Evolutionary conservation across 2,329 filamentous ascomycete species (phyloP), one percentile per base, ranked within the genome.

Genomic region (Calonectria hawksworthii): DNA sequence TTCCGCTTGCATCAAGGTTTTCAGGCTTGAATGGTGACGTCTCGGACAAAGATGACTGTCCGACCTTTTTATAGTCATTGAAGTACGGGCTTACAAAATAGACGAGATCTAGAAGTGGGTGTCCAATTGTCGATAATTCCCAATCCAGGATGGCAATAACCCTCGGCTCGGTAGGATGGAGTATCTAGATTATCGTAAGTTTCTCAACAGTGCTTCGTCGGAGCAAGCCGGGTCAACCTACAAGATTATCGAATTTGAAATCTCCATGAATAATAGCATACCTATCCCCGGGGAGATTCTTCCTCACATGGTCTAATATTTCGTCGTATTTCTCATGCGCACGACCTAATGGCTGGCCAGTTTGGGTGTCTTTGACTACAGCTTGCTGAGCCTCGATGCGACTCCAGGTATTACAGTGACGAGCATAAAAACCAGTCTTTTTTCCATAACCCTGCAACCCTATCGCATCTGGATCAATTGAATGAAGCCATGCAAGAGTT

Each of bases 211-310:
- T 16, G 21, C 18, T 36, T 23, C 7, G 11, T 28, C 14, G 4
- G 26, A 9, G 13, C 51, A 6, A 18, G 3, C 1, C 10, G n/a
- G 13, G 7, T 3, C 11, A 23, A 23, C 44, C 6, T 21, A 75
- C 74, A 23, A 76, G 28, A 47, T 76, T 76, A 34, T 76, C 74
- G 26, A 76, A 68, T 30, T 76, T 76, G 64, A 74, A 76, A 38
- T 76, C 74, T 34, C 72, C 74, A 63, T 76, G 74, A 16, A 76
- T 68, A 1, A 75, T 61, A 5, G 61, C 41, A 47, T 50, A 54
- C 14, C 70, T 61, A 6, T 75, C 74, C 3, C 41, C 47, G 2
- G 72, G 72, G 5, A 68, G 23, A 14, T 71, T 67, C 1, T 38
- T 38, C 36, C 64, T 68, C 4, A 74, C 34, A 36, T 52, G 64